Evolutionary conservation across 352 stramenopile species (phyloP).

Genomic region (Globisporangium perplexum): DNA sequence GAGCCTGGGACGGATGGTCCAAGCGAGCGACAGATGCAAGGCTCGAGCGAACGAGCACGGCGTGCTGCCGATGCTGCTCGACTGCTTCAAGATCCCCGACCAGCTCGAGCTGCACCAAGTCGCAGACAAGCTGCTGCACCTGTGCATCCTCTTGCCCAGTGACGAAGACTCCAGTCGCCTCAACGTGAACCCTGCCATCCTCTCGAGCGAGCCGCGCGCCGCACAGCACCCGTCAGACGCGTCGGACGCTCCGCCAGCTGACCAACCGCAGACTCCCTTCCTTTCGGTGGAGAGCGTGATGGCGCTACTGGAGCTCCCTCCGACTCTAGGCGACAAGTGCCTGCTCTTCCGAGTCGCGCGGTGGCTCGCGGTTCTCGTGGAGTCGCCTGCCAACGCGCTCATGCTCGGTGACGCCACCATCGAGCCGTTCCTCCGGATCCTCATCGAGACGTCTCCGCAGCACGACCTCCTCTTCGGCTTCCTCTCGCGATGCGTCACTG

Average conservation of each 20-base stretch:
- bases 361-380: slow-evolving; percentile 42
- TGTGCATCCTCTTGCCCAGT: slow-evolving; percentile 17
- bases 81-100: slow-evolving; percentile 31
- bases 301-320: slow-evolving; percentile 25
- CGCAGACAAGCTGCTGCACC: slow-evolving; percentile 53
- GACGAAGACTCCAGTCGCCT: background rate
- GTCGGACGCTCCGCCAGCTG: background rate
- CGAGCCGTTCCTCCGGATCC: slow-evolving; percentile 28
- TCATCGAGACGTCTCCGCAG: slow-evolving; percentile 15
- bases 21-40: slow-evolving; percentile 35
- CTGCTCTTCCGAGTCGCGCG: slow-evolving; percentile 43
- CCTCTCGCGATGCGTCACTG: slow-evolving; percentile 34
- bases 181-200: slow-evolving; percentile 18
- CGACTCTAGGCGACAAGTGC: slow-evolving; percentile 3
- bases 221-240: background rate
- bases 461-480: slow-evolving; percentile 37
- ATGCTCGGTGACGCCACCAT: slow-evolving; percentile 32
- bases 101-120: slow-evolving; percentile 38
- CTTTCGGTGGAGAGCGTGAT: slow-evolving; percentile 28
- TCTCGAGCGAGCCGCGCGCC: slow-evolving; percentile 1
- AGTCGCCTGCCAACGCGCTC: slow-evolving; percentile 29
- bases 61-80: slow-evolving; percentile 29
- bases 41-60: slow-evolving; percentile 25
- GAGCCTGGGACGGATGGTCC: slow-evolving; percentile 44
- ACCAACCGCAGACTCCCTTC: slow-evolving; percentile 18